Percentiles rank a stretch among this genome's conserved stretches.
These are phyloP conservation scores for Solanum chiquidenum DNA, from an alignment of 257 asterid species.

Conservation along the genomic window DNA sequence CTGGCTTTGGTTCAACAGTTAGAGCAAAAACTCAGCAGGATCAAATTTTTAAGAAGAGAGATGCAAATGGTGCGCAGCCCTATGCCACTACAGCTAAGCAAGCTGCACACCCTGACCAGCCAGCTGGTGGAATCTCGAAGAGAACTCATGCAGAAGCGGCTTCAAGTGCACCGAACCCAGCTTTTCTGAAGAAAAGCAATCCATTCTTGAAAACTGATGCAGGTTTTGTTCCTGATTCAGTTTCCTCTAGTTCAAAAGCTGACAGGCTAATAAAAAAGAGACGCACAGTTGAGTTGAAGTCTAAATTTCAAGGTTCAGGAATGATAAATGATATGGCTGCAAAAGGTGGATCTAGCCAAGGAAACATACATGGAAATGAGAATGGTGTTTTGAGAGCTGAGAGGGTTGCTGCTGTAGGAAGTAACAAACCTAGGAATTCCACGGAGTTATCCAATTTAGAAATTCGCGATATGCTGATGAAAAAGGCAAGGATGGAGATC, in stretches of 20 bases:
- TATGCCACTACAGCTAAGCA: conserved; percentile 2
- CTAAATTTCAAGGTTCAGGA: conserved; percentile 1
- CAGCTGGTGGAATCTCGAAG: conserved; percentile 9
- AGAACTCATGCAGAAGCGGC: conserved; percentile 11
- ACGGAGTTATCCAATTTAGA: conserved; percentile 21
- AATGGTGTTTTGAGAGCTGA: conserved; percentile 8
- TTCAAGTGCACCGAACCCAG: neutral
- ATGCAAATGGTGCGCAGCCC: neutral
- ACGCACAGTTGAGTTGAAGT: conserved; percentile 11
- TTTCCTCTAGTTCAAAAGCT: neutral
- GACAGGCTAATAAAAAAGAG: conserved; percentile 22
- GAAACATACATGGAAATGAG: conserved; percentile 7
- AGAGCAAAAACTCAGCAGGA: neutral
- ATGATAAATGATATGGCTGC: conserved; percentile 1
- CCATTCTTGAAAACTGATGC: conserved; percentile 1
- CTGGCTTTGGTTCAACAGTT: neutral
- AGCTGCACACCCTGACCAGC: conserved; percentile 4
- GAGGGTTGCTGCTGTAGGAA: neutral
- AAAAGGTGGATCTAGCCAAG: conserved; percentile 3
- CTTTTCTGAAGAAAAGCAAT: neutral
- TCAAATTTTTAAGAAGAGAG: neutral
- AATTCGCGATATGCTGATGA: conserved; percentile 21
- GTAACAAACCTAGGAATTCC: neutral
- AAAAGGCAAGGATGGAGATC: conserved; percentile 36
- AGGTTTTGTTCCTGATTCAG: conserved; percentile 11